phyloP scores from a whole-genome alignment of 192 early-diverging fungal genomes.

The Mortierella alpina region DNA sequence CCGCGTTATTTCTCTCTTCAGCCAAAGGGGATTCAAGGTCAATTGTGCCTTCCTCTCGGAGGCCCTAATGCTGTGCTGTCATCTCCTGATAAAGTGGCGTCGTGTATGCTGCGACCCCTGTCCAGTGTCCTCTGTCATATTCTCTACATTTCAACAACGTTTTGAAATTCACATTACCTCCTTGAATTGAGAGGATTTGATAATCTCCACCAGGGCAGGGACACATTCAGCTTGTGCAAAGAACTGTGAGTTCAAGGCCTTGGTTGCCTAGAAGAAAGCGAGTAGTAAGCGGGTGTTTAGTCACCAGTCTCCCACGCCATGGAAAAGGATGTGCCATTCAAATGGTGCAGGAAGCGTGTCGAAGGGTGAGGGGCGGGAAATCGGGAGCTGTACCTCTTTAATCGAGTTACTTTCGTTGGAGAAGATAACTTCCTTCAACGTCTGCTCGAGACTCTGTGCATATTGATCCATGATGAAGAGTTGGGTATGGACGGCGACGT shows the following conservation, averaged over 20 bases:
- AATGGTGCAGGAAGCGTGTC: not conserved
- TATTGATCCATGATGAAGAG: conserved; percentile 18
- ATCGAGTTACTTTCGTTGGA: conserved; percentile 18
- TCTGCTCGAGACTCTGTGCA: conserved; percentile 13
- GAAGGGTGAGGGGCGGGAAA: not conserved
- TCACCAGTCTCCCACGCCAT: not conserved
- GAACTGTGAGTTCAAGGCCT: conserved; percentile 75
- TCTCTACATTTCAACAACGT: not conserved
- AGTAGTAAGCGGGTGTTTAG: not conserved
- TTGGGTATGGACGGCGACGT: not conserved
- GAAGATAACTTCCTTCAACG: conserved; percentile 16
- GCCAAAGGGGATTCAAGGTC: not conserved
- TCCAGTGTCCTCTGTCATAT: not conserved
- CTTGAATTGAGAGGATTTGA: conserved; percentile 65
- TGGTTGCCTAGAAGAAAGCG: conserved; percentile 65
- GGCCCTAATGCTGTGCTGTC: not conserved
- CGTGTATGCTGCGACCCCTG: too few species aligned
- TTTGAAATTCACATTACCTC: conserved; percentile 37
- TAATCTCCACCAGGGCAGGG: conserved; percentile 79
- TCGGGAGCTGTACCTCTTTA: conserved; percentile 14
- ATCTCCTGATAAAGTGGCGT: not conserved
- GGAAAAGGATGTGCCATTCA: not conserved
- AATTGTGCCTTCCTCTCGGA: not conserved
- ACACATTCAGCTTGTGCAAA: conserved; percentile 77
- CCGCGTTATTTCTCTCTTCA: too few species aligned